Percentiles rank a stretch among this genome's conserved stretches.
These are phyloP conservation scores for Whalleya microplaca DNA, from an alignment of 2,329 filamentous ascomycete genomes.

Conservation along the genomic window DNA sequence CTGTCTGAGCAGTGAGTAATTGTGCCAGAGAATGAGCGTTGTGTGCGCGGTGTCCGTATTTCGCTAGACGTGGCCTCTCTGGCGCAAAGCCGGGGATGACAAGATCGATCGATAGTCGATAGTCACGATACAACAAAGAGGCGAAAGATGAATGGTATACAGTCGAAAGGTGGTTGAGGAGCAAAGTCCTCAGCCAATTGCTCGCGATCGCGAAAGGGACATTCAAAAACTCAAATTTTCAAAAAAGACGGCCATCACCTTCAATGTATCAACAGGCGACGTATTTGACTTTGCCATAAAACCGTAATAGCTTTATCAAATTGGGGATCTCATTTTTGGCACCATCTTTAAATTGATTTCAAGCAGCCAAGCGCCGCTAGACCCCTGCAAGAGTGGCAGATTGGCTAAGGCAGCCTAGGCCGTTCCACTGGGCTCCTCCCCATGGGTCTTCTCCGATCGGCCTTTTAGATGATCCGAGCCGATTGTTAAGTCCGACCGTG, in stretches of 20 bases:
- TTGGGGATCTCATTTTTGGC: too few species aligned
- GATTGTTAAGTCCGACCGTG: background rate
- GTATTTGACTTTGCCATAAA: background rate
- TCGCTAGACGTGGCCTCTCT: slow-evolving; percentile 21
- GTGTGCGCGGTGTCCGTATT: slow-evolving; percentile 13
- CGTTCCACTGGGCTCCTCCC: too few species aligned
- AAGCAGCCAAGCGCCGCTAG: background rate
- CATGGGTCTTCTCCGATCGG: background rate
- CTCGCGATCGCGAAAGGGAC: background rate
- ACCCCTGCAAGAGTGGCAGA: background rate
- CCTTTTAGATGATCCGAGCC: background rate
- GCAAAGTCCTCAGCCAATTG: background rate
- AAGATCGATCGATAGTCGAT: background rate
- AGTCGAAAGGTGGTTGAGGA: slow-evolving; percentile 1
- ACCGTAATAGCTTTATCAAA: background rate
- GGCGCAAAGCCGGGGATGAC: slow-evolving; percentile 11
- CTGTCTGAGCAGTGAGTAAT: slow-evolving; percentile 11
- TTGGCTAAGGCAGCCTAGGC: background rate
- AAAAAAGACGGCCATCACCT: background rate
- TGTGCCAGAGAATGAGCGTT: slow-evolving; percentile 12
- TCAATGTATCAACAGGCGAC: background rate
- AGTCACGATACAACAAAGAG: background rate
- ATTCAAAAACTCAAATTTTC: background rate
- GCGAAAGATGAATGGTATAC: slow-evolving; percentile 8
- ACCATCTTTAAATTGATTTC: background rate